Evolutionary conservation across 352 stramenopile genomes (phyloP).

Genomic region (Globisporangium takayamanum): DNA sequence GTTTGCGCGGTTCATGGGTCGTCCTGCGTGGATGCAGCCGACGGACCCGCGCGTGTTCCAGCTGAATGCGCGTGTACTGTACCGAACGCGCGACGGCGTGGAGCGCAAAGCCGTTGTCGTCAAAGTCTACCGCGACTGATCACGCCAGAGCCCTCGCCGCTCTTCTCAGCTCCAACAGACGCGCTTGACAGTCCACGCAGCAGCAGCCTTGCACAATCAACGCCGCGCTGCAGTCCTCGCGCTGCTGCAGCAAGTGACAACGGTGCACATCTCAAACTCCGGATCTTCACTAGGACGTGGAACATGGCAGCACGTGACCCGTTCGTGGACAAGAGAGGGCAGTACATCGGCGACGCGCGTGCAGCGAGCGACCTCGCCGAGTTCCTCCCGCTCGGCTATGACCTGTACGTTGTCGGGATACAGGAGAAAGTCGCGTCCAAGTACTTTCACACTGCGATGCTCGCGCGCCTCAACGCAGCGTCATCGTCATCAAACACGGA

Average conservation of each 20-base stretch:
- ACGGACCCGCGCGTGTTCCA: conserved; percentile 21
- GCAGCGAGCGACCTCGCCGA: conserved; percentile 28
- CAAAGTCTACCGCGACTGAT: conserved; percentile 29
- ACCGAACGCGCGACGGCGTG: conserved; percentile 33
- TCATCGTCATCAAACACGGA: conserved; percentile 1
- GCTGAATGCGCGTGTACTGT: conserved; percentile 49
- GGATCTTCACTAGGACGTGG: conserved; percentile 66
- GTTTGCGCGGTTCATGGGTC: conserved; percentile 21
- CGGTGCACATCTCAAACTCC: conserved; percentile 13
- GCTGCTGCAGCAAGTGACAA: too few species aligned
- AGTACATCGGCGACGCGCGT: conserved; percentile 37
- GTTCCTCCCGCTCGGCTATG: conserved; percentile 58
- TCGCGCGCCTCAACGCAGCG: conserved; percentile 30
- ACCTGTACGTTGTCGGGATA: conserved; percentile 67
- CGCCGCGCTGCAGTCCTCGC: background rate
- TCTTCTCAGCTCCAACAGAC: background rate
- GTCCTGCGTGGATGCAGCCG: conserved; percentile 8
- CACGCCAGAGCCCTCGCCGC: background rate
- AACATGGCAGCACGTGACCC: conserved; percentile 71
- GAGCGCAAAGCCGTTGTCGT: conserved; percentile 54
- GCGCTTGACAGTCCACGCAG: too few species aligned
- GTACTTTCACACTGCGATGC: conserved; percentile 44
- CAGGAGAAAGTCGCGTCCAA: conserved; percentile 65
- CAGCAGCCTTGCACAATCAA: background rate
- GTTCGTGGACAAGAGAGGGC: conserved; percentile 27